Evolutionary conservation across 352 stramenopile genomes (phyloP).

Genomic region (Thalassiosira oceanica): DNA sequence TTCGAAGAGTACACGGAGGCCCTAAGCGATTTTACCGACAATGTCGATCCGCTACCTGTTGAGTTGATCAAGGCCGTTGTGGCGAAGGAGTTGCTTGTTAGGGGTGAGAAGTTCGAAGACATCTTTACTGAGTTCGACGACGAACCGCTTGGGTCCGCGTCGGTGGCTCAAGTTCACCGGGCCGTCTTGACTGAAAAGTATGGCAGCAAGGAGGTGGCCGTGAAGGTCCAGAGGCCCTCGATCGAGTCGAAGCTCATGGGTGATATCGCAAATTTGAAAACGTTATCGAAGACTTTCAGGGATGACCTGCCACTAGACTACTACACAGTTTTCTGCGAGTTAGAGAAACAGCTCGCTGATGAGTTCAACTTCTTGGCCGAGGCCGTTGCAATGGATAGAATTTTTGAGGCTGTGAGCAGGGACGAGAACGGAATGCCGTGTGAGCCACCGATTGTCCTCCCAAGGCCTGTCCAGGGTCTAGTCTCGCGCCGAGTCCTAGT

Average conservation of each 20-base stretch:
- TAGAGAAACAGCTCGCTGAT: slow-evolving; percentile 81
- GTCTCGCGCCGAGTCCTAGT: slow-evolving; percentile 81
- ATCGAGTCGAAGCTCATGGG: slow-evolving; percentile 83
- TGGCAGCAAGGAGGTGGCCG: slow-evolving; percentile 73
- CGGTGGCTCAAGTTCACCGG: slow-evolving; percentile 81
- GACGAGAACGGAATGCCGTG: slow-evolving; percentile 44
- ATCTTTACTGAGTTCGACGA: slow-evolving; percentile 84
- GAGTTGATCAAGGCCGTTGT: slow-evolving; percentile 79
- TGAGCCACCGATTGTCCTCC: slow-evolving; percentile 77
- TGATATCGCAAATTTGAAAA: slow-evolving; percentile 84
- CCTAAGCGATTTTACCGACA: slow-evolving; percentile 77
- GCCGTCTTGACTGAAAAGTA: slow-evolving; percentile 75
- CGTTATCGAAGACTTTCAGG: slow-evolving; percentile 73
- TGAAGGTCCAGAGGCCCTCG: slow-evolving; percentile 84
- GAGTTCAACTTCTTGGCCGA: slow-evolving; percentile 87
- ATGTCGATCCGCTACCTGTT: slow-evolving; percentile 78
- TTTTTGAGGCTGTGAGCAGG: slow-evolving; percentile 44
- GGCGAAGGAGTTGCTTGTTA: slow-evolving; percentile 73
- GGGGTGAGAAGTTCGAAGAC: slow-evolving; percentile 75
- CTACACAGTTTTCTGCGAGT: slow-evolving; percentile 83
- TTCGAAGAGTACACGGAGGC: slow-evolving; percentile 81
- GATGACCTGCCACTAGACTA: slow-evolving; percentile 83
- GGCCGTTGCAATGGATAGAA: slow-evolving; percentile 74
- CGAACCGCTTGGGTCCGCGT: slow-evolving; percentile 45
- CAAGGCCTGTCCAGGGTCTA: slow-evolving; percentile 73